Percentiles rank a stretch among this genome's conserved stretches.
phyloP scores from a whole-genome alignment of 202 grass and related monocot species.

The Carex arenaria region DNA sequence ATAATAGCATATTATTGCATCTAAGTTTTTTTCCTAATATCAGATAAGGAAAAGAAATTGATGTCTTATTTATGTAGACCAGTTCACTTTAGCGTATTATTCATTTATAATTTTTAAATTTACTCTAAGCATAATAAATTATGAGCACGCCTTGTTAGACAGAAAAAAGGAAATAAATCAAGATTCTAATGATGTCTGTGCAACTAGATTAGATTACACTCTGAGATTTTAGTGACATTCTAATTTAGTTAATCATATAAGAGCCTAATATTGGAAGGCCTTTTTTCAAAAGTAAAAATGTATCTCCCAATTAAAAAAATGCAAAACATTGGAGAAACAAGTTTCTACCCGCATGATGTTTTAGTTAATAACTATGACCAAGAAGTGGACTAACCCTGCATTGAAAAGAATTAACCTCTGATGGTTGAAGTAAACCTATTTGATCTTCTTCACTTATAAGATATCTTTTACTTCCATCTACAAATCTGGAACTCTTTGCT shows the following conservation, averaged over 20 bases:
- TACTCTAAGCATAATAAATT: too few species aligned
- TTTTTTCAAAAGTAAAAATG: background rate
- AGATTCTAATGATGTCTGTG: background rate
- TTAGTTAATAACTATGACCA: background rate
- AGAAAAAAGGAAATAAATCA: too few species aligned
- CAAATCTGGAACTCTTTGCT: background rate
- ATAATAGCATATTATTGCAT: too few species aligned
- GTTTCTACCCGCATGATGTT: background rate
- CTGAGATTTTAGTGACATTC: too few species aligned
- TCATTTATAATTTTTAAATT: background rate
- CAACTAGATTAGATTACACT: too few species aligned
- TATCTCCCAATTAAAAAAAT: background rate
- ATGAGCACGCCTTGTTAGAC: too few species aligned
- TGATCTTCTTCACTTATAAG: slow-evolving; percentile 11
- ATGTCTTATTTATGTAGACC: background rate
- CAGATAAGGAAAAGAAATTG: background rate
- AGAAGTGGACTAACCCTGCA: slow-evolving; percentile 11
- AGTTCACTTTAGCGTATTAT: background rate
- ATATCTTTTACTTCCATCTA: background rate
- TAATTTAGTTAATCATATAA: too few species aligned
- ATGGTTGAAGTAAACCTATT: background rate
- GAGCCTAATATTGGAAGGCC: background rate
- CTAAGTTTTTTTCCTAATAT: too few species aligned
- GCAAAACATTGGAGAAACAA: background rate
- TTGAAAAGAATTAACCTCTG: slow-evolving; percentile 5